Base-by-base conservation (phyloP, 352 stramenopile species). In the Globisporangium recalcitrans region DNA sequence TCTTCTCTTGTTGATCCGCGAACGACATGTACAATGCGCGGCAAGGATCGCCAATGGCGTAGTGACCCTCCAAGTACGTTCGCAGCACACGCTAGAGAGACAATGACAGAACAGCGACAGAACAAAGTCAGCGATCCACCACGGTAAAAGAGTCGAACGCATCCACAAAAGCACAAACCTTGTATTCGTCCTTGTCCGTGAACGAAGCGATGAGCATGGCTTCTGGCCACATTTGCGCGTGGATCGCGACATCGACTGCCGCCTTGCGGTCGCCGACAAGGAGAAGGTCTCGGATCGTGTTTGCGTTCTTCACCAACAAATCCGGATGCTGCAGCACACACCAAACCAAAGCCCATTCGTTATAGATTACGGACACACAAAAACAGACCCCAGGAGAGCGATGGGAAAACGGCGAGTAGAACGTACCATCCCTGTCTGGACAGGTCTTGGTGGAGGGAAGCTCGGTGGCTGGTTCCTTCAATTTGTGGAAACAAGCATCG, bases 171-270 rank as follows among this genome's bases (percentile, higher is more conserved):
- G 19, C 38, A 40, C 10, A 44, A 52, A 67, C 78, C 69, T 83
- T 91, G 72, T 94, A 96, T 62, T 91, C 80, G 44, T 93, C 85
- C 27, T 90, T 91, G 64, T 89, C 84, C 0, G 84, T 91, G 64
- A 91, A 92, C 7, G 83, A 93, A 29, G 80, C 85, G 47, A 96
- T 90, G 2, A 96, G 70, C 75, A 96, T 93, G 1, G 87, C 87
- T 68, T 96, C 83, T 0, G 87, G 80, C 87, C 87, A 96, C 80
- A 96, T 89, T 38, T 94, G 79, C 11, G 82, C 77, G 29, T 75
- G 67, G 36, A 91, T 89, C n/a, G 87, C 83, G n/a, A 80, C 62
- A 55, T 88, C 84, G 27, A 94, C 78, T 3, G 87, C 83, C 8
- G 65, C 75, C 69, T 90, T 90, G 5, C 87, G 80, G 48, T 96